Percentiles rank a stretch among this genome's conserved stretches.
Conservation (phyloP, 805 yeast genomes). For the Kluyveromyces wickerhamii region DNA sequence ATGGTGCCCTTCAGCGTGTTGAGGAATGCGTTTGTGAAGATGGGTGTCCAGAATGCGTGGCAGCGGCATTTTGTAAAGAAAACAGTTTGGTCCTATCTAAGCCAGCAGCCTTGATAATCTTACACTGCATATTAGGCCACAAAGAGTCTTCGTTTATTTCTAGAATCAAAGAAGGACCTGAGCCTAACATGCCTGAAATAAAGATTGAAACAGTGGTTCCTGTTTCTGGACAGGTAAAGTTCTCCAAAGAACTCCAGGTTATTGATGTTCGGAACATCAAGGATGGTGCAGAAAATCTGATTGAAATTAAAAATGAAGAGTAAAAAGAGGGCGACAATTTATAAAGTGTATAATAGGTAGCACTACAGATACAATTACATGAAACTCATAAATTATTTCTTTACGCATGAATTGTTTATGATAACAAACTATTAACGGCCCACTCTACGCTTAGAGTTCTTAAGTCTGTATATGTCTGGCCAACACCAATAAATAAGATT, state of each 20-base stretch:
- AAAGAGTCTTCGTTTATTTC: slow-evolving; percentile 27
- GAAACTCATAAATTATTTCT: background rate
- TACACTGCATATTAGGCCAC: slow-evolving; percentile 53
- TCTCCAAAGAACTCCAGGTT: slow-evolving; percentile 53
- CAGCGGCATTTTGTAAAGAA: slow-evolving; percentile 75
- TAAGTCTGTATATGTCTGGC: slow-evolving; percentile 93
- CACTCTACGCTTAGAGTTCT: slow-evolving; percentile 84
- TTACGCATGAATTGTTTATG: slow-evolving; percentile 32
- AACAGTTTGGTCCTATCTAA: slow-evolving; percentile 77
- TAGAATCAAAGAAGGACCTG: slow-evolving; percentile 60
- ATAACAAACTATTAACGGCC: slow-evolving; percentile 82
- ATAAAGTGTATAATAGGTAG: too few relatives aligned
- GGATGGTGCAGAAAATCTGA: background rate
- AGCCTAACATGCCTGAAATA: slow-evolving; percentile 62
- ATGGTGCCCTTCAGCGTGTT: slow-evolving; percentile 50
- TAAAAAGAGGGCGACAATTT: background rate
- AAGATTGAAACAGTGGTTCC: slow-evolving; percentile 61
- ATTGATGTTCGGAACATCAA: slow-evolving; percentile 31
- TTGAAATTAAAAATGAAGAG: slow-evolving; percentile 6
- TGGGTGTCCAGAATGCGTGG: slow-evolving; percentile 76
- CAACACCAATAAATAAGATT: slow-evolving; percentile 89
- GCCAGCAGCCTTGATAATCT: slow-evolving; percentile 67
- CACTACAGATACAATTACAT: too few relatives aligned
- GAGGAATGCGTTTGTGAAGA: slow-evolving; percentile 61
- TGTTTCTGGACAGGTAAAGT: slow-evolving; percentile 46